Evolutionary conservation across 2,329 filamentous ascomycete species (phyloP), one percentile per base, ranked within the genome.

Genomic region (Xylariales sp.): DNA sequence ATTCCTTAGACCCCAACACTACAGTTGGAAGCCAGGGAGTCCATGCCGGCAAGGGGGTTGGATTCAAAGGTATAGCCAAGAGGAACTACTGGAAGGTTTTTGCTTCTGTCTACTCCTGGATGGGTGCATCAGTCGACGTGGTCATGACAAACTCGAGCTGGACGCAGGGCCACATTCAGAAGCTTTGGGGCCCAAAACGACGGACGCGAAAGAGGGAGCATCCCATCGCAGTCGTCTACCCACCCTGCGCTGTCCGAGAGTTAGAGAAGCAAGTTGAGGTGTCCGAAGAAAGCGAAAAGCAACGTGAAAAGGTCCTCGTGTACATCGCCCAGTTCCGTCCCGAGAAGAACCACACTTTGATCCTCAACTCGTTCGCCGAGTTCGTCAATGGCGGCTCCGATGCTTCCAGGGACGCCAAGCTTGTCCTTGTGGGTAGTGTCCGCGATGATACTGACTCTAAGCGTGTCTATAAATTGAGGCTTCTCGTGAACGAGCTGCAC

Each of bases 141-240:
- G 91, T 97, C 51, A 95, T 97, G 88, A 95, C 93, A 44, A 98
- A 98, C 64, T 95, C 88, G 4, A 87, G 78, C 44, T 98, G 93
- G 93, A 98, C 93, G 0, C 85, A 93, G 51, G 75, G 68, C 2
- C 89, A 97, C 57, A 84, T 97, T 50, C 76, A 81, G 48, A 74
- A 77, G 6, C 73, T 97, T 6, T 97, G 91, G 91, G 83, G 82
- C 1, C 74, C 70, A 40, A 69, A 67, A 54, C 71, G 73, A 53
- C 64, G 56, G 33, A 65, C 67, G 45, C 65, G 66, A 46, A 56
- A 57, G 40, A 70, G 57, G 55, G 59, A 56, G 24, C 63, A 73
- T 34, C 73, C 78, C 31, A 86, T 88, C 29, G 75, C 78, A 4
- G 85, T 93, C 18, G 82, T 97, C 3, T 97, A 95, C 60, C 93